Evolutionary conservation across 2,329 filamentous ascomycete genomes (phyloP).

Genomic region (Fusarium chaquense): DNA sequence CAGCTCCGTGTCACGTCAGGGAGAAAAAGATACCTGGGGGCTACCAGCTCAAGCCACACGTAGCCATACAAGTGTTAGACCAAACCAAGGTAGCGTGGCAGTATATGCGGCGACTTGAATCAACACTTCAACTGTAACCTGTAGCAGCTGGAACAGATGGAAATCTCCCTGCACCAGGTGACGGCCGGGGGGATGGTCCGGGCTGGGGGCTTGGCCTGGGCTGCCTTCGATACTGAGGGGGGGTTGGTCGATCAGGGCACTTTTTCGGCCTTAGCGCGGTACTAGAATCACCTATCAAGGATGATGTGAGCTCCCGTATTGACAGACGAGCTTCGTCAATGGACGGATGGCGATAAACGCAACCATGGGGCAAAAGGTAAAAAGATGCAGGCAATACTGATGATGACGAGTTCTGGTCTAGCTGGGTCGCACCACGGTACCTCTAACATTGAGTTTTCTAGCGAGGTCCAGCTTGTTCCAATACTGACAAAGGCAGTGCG

Average conservation of each 20-base stretch:
- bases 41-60: background rate
- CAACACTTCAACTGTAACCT: conserved; percentile 21
- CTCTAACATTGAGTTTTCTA: conserved; percentile 8
- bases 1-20: conserved; percentile 16
- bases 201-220: conserved; percentile 30
- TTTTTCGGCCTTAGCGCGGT: conserved; percentile 38
- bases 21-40: conserved; percentile 10
- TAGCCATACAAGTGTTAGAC: background rate
- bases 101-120: conserved; percentile 2
- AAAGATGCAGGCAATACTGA: conserved; percentile 32
- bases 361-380: conserved; percentile 37
- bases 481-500: background rate
- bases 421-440: conserved; percentile 11
- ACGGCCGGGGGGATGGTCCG: conserved; percentile 37
- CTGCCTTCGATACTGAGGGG: conserved; percentile 43
- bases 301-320: conserved; percentile 23
- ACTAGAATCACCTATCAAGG: conserved; percentile 32
- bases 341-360: conserved; percentile 40
- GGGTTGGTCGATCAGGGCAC: conserved; percentile 41
- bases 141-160: conserved; percentile 7
- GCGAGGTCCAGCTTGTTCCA: conserved; percentile 6
- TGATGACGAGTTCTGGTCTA: conserved; percentile 25
- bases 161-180: conserved; percentile 42
- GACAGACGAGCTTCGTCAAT: conserved; percentile 17
- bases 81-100: conserved; percentile 18